These are phyloP conservation scores for Nematocida sp. DNA, from an alignment of 371 early-diverging fungal species.

Conservation along the genomic window DNA sequence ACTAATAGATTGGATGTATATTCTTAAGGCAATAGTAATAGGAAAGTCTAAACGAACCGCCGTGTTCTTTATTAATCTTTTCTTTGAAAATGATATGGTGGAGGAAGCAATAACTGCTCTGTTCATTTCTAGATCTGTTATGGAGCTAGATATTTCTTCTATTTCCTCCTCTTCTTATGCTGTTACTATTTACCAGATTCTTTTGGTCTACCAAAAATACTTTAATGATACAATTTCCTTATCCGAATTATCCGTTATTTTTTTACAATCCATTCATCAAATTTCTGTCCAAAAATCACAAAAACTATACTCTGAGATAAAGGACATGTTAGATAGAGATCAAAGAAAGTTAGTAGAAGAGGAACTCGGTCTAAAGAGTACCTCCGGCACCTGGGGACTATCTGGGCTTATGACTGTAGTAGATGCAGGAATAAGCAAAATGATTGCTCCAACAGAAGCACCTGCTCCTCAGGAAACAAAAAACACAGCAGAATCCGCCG, in stretches of 20 bases:
- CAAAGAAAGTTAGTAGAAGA: conserved; percentile 21
- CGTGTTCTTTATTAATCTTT: neutral
- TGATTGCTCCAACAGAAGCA: conserved; percentile 1
- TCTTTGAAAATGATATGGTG: neutral
- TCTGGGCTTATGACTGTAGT: conserved; percentile 41
- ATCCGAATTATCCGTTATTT: neutral
- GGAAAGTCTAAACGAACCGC: neutral
- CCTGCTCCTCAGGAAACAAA: no score
- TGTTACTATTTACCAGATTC: no score
- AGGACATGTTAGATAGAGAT: conserved; percentile 11
- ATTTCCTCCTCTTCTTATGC: neutral
- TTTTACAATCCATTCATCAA: neutral
- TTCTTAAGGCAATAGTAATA: conserved; percentile 1
- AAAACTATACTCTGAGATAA: conserved; percentile 36
- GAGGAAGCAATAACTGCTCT: neutral
- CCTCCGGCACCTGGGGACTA: conserved; percentile 35
- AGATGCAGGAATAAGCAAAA: conserved; percentile 36
- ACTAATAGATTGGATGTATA: neutral
- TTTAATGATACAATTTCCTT: neutral
- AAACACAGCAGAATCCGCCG: neutral
- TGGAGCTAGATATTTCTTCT: neutral
- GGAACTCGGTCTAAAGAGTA: conserved; percentile 1
- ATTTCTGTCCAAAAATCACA: conserved; percentile 3
- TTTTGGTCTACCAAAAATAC: conserved; percentile 11
- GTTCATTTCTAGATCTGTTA: neutral